A percentile compares a stretch with the other conserved stretches of the same genome.
These are phyloP conservation scores for Alternaria brassicicola DNA, from an alignment of 2,329 filamentous ascomycete genomes.

Conservation along the genomic window DNA sequence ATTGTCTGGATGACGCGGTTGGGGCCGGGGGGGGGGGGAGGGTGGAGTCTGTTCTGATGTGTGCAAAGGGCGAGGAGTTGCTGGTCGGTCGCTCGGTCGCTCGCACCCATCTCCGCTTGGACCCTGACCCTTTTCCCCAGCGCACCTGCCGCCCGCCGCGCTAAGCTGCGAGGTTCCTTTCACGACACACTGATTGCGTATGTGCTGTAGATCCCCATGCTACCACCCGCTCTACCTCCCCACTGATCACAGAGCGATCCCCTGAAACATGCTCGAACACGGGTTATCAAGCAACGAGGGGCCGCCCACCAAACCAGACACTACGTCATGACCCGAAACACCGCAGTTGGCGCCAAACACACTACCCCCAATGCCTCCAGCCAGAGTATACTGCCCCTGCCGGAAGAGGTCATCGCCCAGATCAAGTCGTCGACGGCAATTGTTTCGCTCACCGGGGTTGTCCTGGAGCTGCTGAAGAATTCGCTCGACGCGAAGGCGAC, in stretches of 20 bases:
- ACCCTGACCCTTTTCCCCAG: constrained; percentile 28
- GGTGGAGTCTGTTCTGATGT: too few relatives aligned
- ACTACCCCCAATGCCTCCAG: not conserved
- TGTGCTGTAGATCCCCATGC: constrained; percentile 14
- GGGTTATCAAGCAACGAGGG: constrained; percentile 5
- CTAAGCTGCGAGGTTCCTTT: constrained; percentile 4
- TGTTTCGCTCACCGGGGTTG: constrained; percentile 72
- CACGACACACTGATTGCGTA: constrained; percentile 10
- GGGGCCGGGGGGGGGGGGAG: not conserved
- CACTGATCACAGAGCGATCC: not conserved
- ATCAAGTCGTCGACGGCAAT: constrained; percentile 86
- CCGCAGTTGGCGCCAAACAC: not conserved
- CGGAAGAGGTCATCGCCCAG: constrained; percentile 72
- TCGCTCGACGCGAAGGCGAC: constrained; percentile 78
- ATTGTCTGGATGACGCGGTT: not conserved
- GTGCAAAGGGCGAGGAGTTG: not conserved
- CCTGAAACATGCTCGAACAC: constrained; percentile 15
- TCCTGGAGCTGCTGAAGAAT: constrained; percentile 78
- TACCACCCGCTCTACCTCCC: constrained; percentile 1
- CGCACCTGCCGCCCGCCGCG: constrained; percentile 11
- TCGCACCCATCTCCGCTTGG: constrained; percentile 15
- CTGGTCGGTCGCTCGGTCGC: not conserved
- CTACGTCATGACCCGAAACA: constrained; percentile 23
- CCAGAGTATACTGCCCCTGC: constrained; percentile 67
- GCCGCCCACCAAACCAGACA: constrained; percentile 1